Evolutionary conservation across 2,329 filamentous ascomycete species (phyloP).

Genomic region (Arthrobotrys megalospora): DNA sequence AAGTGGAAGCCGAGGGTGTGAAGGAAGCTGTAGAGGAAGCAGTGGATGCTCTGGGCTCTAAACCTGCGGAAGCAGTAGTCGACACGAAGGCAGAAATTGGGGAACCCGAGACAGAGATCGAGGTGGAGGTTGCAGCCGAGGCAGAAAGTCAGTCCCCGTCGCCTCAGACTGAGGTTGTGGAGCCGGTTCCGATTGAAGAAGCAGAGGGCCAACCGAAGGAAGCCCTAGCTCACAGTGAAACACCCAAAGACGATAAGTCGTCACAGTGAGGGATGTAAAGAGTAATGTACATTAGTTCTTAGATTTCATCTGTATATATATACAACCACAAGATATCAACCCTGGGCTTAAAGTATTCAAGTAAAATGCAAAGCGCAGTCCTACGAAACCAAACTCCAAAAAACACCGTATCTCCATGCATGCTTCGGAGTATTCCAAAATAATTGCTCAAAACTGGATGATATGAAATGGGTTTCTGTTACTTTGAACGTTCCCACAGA

Average conservation of each 20-base stretch:
- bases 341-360: slow-evolving; percentile 6
- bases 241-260: background rate
- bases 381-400: slow-evolving; percentile 8
- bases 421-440: slow-evolving; percentile 4
- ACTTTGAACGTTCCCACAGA: slow-evolving; percentile 55
- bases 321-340: slow-evolving; percentile 13
- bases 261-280: background rate
- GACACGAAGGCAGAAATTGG: background rate
- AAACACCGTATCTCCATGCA: background rate
- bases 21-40: background rate
- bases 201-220: background rate
- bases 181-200: background rate
- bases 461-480: background rate
- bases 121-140: background rate
- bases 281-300: slow-evolving; percentile 16
- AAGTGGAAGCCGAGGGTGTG: background rate
- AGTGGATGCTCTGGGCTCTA: background rate
- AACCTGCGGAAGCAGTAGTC: background rate
- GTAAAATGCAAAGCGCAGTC: slow-evolving; percentile 1
- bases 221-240: background rate
- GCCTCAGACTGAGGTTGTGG: background rate
- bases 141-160: background rate
- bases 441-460: background rate
- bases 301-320: slow-evolving; percentile 12
- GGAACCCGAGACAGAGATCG: background rate